Evolutionary conservation across 208 protist species (phyloP).

Genomic region (Balamuthia mandrillaris): DNA sequence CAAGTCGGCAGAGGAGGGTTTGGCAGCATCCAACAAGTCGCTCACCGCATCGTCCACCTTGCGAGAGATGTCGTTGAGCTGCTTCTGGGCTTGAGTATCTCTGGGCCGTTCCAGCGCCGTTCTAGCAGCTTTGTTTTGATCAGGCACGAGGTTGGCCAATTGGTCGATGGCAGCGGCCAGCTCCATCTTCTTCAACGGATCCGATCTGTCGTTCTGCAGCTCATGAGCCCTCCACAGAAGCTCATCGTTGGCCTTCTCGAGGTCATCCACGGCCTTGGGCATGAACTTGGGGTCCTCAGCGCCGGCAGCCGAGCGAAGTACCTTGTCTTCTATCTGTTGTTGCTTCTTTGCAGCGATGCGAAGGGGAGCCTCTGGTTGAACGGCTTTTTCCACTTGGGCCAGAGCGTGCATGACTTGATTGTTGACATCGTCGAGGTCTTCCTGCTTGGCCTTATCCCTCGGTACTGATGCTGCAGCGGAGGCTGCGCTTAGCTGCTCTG

Average conservation of each 20-base stretch:
- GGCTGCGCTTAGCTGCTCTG: conserved; percentile 1
- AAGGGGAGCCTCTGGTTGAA: neutral
- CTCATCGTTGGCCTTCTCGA: neutral
- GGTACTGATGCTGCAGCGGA: neutral
- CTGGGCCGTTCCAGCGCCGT: conserved; percentile 14
- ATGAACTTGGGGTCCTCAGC: neutral
- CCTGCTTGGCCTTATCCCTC: neutral
- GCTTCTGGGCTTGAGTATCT: neutral
- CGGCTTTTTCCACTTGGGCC: neutral
- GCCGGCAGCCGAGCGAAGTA: neutral
- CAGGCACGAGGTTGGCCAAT: neutral
- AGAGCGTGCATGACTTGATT: neutral
- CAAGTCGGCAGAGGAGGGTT: too few relatives aligned
- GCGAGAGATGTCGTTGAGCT: neutral
- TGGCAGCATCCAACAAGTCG: neutral
- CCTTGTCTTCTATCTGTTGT: neutral
- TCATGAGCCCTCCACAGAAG: neutral
- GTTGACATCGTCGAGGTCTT: neutral
- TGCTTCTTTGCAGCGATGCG: neutral
- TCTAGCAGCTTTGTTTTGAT: conserved; percentile 7
- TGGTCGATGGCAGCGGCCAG: conserved; percentile 7
- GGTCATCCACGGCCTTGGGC: neutral
- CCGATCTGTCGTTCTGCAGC: neutral
- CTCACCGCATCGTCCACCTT: neutral
- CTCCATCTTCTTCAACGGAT: conserved; percentile 18